phyloP scores from a whole-genome alignment of 257 asterid genomes.

The Rehmannia glutinosa region DNA sequence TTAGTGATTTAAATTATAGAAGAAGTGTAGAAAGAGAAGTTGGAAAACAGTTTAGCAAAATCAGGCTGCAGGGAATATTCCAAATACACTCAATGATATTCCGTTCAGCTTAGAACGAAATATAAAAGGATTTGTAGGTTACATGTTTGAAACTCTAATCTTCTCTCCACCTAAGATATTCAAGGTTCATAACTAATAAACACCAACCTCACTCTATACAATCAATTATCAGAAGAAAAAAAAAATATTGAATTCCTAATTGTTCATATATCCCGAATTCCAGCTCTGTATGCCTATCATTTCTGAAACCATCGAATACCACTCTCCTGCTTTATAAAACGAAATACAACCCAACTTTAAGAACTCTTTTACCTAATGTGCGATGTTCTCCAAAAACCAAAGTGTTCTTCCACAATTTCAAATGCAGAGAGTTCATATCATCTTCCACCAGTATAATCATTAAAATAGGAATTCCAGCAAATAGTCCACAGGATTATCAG shows the following conservation, averaged over 20 bases:
- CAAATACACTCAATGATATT: background rate
- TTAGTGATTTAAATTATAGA: background rate
- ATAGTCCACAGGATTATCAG: background rate
- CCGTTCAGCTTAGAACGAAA: too few species aligned
- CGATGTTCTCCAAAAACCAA: background rate
- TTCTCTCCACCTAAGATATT: background rate
- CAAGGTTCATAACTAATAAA: background rate
- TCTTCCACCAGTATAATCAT: background rate
- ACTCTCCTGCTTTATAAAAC: background rate
- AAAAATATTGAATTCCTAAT: background rate
- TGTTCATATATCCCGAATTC: background rate
- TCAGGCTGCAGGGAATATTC: background rate
- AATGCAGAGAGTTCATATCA: background rate
- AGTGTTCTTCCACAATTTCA: background rate
- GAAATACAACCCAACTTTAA: background rate
- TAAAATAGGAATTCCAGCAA: background rate
- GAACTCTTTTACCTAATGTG: background rate
- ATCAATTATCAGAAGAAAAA: background rate
- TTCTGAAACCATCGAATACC: background rate
- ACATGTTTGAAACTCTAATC: background rate
- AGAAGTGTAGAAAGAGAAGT: background rate
- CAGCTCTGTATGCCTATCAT: background rate
- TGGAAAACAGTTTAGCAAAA: background rate
- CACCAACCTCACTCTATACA: background rate
- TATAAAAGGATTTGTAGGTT: background rate